Percentiles rank a stretch among this genome's conserved stretches.
Evolutionary conservation across 352 stramenopile genomes (phyloP).

Genomic region (Pythium sukuiense): DNA sequence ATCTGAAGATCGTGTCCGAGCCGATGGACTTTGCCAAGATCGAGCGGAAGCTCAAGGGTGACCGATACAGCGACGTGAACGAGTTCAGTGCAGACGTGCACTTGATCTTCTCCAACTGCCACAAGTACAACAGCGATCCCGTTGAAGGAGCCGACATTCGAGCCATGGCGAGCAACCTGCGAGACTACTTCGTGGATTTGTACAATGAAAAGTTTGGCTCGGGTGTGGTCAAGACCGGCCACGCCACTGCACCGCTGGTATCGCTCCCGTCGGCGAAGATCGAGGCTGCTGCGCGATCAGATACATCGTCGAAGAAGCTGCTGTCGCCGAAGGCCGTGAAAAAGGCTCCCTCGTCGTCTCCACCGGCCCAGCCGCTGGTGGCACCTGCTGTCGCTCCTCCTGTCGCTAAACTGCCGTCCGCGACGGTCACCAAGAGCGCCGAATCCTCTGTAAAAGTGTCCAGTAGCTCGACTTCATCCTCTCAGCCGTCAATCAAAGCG

Average conservation of each 20-base stretch:
- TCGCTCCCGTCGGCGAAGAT: constrained; percentile 24
- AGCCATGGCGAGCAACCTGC: constrained; percentile 79
- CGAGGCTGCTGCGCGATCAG: neutral
- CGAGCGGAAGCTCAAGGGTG: constrained; percentile 82
- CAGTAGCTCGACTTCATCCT: neutral
- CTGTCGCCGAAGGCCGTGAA: neutral
- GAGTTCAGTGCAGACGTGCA: constrained; percentile 86
- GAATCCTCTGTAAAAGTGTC: constrained; percentile 3
- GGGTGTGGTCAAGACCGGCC: constrained; percentile 1
- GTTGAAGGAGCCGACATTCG: constrained; percentile 85
- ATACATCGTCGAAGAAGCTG: constrained; percentile 1
- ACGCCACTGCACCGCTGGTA: neutral
- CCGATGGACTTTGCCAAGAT: constrained; percentile 90
- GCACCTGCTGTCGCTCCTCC: neutral
- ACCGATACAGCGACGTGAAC: constrained; percentile 72
- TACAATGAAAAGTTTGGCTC: constrained; percentile 64
- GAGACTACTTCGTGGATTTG: constrained; percentile 77
- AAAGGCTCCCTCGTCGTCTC: neutral
- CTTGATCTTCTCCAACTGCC: constrained; percentile 87
- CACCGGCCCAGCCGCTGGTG: neutral
- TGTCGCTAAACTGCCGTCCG: neutral
- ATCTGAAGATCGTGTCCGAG: constrained; percentile 74
- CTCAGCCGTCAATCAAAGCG: neutral
- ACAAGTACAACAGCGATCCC: constrained; percentile 89
- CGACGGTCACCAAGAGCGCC: constrained; percentile 1